Evolutionary conservation across 805 yeast genomes (phyloP).

Genomic region (Candida sithepensis): DNA sequence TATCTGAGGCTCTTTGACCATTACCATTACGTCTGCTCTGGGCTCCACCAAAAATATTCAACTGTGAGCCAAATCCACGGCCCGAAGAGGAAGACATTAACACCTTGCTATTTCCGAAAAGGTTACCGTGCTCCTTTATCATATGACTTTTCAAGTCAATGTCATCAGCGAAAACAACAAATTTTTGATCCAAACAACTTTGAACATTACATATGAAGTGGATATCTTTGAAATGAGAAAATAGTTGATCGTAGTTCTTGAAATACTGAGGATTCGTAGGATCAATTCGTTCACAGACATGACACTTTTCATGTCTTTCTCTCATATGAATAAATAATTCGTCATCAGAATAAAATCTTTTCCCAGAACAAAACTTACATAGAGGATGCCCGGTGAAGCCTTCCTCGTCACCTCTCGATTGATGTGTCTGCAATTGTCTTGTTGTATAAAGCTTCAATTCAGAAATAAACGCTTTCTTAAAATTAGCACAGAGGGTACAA

Average conservation of each 20-base stretch:
- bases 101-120: slow-evolving; percentile 44
- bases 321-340: slow-evolving; percentile 81
- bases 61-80: slow-evolving; percentile 36
- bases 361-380: slow-evolving; percentile 75
- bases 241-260: slow-evolving; percentile 69
- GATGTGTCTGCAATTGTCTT: slow-evolving; percentile 66
- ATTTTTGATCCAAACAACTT: slow-evolving; percentile 79
- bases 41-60: slow-evolving; percentile 49
- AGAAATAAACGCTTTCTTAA: slow-evolving; percentile 70
- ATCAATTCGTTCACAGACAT: slow-evolving; percentile 74
- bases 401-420: slow-evolving; percentile 63
- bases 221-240: slow-evolving; percentile 64
- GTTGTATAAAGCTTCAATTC: slow-evolving; percentile 64
- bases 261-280: slow-evolving; percentile 68
- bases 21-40: slow-evolving; percentile 16
- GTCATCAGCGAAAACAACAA: slow-evolving; percentile 87
- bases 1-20: slow-evolving; percentile 12
- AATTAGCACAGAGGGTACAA: slow-evolving; percentile 75
- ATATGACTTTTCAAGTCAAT: slow-evolving; percentile 85
- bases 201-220: slow-evolving; percentile 80
- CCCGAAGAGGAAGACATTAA: slow-evolving; percentile 29
- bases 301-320: slow-evolving; percentile 83
- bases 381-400: slow-evolving; percentile 89
- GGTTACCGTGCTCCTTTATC: slow-evolving; percentile 71
- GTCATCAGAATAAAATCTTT: slow-evolving; percentile 82